Conservation (phyloP, 169 alveolate genomes). For the Neospora caninum region DNA sequence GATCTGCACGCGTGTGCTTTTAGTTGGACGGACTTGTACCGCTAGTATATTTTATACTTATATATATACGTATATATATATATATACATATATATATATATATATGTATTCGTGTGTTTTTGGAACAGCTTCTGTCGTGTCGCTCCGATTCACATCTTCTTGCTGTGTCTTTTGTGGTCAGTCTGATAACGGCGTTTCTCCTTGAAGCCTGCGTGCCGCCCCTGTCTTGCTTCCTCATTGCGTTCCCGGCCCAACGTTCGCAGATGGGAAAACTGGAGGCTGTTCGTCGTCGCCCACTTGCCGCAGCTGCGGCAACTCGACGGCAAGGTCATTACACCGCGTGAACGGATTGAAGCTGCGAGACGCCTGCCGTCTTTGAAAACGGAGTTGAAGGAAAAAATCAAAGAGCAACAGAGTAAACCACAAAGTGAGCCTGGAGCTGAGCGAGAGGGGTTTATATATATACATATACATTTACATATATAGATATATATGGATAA, state of each 20-base stretch:
- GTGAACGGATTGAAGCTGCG: constrained; percentile 79
- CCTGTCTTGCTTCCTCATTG: too few species aligned
- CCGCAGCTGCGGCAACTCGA: constrained; percentile 82
- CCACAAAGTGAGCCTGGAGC: constrained; percentile 65
- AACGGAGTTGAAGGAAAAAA: constrained; percentile 30
- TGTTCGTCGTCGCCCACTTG: constrained; percentile 78
- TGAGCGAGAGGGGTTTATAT: neutral
- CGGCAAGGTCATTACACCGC: constrained; percentile 84
- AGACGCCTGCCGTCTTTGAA: constrained; percentile 46
- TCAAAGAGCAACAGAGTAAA: neutral
- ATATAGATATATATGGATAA: too few species aligned
- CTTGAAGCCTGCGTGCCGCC: too few species aligned
- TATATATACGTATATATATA: neutral
- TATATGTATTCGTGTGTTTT: neutral
- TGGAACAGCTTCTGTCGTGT: too few species aligned
- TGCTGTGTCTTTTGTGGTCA: too few species aligned
- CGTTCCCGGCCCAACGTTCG: neutral
- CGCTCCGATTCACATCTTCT: too few species aligned
- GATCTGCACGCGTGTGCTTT: too few species aligned
- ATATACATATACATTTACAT: too few species aligned
- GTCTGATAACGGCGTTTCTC: too few species aligned
- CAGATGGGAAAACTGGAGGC: constrained; percentile 69
- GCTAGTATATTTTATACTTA: too few species aligned
- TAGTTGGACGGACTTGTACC: neutral
- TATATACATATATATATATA: neutral